Evolutionary conservation across 2,329 filamentous ascomycete species (phyloP).

Genomic region (Aspergillus fructus): DNA sequence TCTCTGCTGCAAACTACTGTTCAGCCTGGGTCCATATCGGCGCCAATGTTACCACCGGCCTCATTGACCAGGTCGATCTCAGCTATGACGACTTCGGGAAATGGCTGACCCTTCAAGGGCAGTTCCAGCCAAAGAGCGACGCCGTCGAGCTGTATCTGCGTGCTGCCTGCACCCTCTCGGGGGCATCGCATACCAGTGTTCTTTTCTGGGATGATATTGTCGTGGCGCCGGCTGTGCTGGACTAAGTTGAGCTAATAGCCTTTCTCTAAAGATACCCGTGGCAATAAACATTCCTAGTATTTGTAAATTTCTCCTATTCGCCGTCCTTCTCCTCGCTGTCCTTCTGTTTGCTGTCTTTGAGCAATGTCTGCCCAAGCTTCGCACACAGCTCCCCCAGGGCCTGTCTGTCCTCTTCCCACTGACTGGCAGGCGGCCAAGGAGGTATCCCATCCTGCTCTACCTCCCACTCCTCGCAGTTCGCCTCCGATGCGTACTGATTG

Average conservation of each 20-base stretch:
- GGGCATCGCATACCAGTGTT: background rate
- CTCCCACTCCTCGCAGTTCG: background rate
- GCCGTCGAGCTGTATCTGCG: background rate
- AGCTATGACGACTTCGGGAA: background rate
- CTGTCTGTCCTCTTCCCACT: slow-evolving; percentile 16
- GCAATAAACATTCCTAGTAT: too few relatives aligned
- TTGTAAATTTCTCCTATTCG: too few relatives aligned
- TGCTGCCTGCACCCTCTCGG: background rate
- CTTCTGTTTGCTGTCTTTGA: too few relatives aligned
- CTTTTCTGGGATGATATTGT: background rate
- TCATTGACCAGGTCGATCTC: background rate
- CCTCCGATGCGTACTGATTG: slow-evolving; percentile 17
- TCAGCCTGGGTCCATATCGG: background rate
- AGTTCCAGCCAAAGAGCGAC: background rate
- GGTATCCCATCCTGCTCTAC: too few relatives aligned
- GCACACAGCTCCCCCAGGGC: slow-evolving; percentile 15
- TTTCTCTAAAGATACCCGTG: too few relatives aligned
- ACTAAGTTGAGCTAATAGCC: background rate
- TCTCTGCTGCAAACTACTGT: background rate
- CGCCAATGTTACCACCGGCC: background rate
- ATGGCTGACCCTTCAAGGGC: background rate
- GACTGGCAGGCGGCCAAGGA: background rate
- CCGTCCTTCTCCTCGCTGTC: background rate
- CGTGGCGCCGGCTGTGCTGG: background rate
- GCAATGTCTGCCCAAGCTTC: slow-evolving; percentile 3